Evolutionary conservation across 2,329 filamentous ascomycete genomes (phyloP), one percentile per base, ranked within the genome.

Genomic region (Zymoseptoria ardabiliae): DNA sequence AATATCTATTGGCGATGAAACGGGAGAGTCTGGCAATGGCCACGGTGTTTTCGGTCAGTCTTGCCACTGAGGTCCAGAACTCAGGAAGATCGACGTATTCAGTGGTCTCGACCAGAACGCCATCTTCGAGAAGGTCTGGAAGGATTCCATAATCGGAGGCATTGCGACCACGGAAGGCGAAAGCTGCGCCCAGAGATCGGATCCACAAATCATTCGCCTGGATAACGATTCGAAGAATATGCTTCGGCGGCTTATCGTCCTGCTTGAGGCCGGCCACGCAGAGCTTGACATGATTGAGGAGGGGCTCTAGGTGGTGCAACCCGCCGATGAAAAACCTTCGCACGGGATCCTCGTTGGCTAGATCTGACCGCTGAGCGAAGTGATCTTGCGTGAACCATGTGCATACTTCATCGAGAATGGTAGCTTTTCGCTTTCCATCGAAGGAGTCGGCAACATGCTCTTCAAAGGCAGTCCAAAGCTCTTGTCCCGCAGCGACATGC

Each of bases 401-500:
- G 53, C 95, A 83, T 54, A 93, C 85, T 61, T 90, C 86, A 11
- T 85, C 83, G 57, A 96, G 79, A 56, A 95, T 79, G 3, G 86
- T 88, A 69, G 85, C 85, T 68, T 87, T 85, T 50, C 85, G 80
- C 45, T 83, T 82, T 19, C 80, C 78, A 13, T 83, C 79, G 55
- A 82, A 65, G 25, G 60, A 59, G 55, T 64, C 56, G 13, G 63
- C 79, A 7, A 86, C 80, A 55, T 87, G 87, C 7, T 79, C 77
- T 70, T 96, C 89, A 69, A 96, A 91, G 56, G 84, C 80, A 62
- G 85, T 86, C 91, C 93, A 97, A 45, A 97, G 80, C 52, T 85
- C 81, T 61, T 83, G 82, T 19, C 91, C 90, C 41, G 91, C 89
- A 50, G 88, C 85, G 76, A 97, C 82, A 74, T 92, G 96, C 73